phyloP scores from a whole-genome alignment of 2,329 filamentous ascomycete species.

The Cladosporium colombiae region DNA sequence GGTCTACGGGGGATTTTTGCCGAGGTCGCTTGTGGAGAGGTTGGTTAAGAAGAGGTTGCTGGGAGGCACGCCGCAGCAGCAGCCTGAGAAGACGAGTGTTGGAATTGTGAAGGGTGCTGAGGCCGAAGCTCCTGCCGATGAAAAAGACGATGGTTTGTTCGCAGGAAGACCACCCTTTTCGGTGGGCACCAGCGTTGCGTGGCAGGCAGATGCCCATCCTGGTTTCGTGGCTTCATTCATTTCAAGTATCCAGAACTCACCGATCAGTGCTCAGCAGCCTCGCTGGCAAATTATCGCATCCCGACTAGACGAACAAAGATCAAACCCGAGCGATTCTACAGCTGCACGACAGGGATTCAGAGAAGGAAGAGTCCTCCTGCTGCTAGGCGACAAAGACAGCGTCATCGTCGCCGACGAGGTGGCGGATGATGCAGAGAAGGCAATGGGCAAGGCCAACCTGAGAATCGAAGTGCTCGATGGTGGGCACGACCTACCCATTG shows the following conservation, averaged over 20 bases:
- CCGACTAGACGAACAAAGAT: constrained; percentile 48
- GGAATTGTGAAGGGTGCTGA: constrained; percentile 24
- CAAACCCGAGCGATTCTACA: constrained; percentile 25
- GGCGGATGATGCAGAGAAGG: constrained; percentile 59
- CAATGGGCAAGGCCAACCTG: constrained; percentile 60
- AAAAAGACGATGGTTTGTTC: constrained; percentile 35
- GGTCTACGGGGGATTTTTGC: constrained; percentile 65
- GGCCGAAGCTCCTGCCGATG: constrained; percentile 27
- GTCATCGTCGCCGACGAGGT: constrained; percentile 68
- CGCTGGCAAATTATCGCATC: constrained; percentile 62
- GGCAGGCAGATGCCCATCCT: constrained; percentile 67
- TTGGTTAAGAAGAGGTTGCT: constrained; percentile 15
- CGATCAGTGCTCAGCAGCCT: constrained; percentile 64
- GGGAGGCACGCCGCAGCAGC: constrained; percentile 1
- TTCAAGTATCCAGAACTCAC: constrained; percentile 68
- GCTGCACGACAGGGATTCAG: constrained; percentile 36
- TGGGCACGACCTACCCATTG: constrained; percentile 71
- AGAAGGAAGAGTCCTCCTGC: constrained; percentile 59
- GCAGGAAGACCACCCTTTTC: constrained; percentile 5
- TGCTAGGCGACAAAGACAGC: constrained; percentile 66
- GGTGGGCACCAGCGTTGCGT: constrained; percentile 63
- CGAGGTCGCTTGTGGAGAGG: constrained; percentile 33
- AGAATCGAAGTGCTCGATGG: constrained; percentile 60
- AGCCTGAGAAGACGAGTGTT: constrained; percentile 11
- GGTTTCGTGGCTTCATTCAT: constrained; percentile 73